Conservation (phyloP, 805 yeast genomes). For the Wickerhamiella spandovensis region DNA sequence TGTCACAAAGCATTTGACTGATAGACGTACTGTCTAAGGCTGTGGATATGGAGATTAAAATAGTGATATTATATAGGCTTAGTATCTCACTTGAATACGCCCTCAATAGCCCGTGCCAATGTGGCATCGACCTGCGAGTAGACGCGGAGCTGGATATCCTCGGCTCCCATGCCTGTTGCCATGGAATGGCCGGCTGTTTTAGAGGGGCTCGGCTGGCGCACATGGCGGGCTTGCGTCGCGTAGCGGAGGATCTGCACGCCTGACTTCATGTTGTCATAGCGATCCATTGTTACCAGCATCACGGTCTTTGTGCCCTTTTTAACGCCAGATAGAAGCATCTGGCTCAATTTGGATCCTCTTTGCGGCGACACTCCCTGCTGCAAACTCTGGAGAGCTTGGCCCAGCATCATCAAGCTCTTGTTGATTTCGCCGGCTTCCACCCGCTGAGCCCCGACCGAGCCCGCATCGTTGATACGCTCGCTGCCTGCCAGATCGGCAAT, state of each 20-base stretch:
- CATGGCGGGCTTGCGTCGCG: constrained; percentile 20
- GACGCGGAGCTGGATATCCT: constrained; percentile 1
- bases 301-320: constrained; percentile 20
- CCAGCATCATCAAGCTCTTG: constrained; percentile 36
- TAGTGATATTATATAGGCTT: neutral
- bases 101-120: constrained; percentile 1
- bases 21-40: constrained; percentile 65
- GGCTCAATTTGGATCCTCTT: constrained; percentile 35
- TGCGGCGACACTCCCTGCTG: constrained; percentile 23
- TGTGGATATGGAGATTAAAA: too few relatives aligned
- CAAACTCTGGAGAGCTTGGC: constrained; percentile 34
- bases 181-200: constrained; percentile 4
- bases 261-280: constrained; percentile 27
- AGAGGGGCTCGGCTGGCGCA: constrained; percentile 9
- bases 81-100: neutral
- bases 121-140: constrained; percentile 5
- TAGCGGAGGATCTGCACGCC: constrained; percentile 23
- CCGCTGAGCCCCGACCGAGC: constrained; percentile 32
- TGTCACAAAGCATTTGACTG: constrained; percentile 72
- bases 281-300: constrained; percentile 30
- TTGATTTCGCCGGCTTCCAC: constrained; percentile 38
- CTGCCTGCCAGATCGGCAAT: constrained; percentile 43
- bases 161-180: neutral
- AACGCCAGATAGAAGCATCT: constrained; percentile 35
- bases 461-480: constrained; percentile 36